Conservation (phyloP, 305 asterid species). For the Fraxinus greggii region DNA sequence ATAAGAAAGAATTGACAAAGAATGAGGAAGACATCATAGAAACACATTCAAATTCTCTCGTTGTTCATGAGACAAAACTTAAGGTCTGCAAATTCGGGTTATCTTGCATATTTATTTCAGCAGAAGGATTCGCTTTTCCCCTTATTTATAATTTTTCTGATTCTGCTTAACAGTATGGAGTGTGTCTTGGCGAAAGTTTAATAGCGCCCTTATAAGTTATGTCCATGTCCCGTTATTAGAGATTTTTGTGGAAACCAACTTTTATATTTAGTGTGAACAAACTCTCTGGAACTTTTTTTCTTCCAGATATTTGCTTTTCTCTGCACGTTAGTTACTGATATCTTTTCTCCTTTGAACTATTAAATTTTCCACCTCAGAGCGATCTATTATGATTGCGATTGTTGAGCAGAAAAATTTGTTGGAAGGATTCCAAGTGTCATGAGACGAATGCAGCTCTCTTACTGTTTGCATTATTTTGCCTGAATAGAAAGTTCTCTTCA, state of each 20-base stretch:
- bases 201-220: not conserved
- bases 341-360: not conserved
- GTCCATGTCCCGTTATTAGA: not conserved
- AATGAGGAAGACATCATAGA: constrained; percentile 91
- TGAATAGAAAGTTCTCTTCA: not conserved
- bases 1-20: constrained; percentile 79
- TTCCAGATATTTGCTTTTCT: not conserved
- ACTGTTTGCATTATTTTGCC: not conserved
- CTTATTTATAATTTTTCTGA: not conserved
- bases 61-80: constrained; percentile 87
- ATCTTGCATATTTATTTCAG: not conserved
- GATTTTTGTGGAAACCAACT: not conserved
- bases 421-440: not conserved
- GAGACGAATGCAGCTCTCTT: not conserved
- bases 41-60: constrained; percentile 61
- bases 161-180: not conserved
- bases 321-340: not conserved
- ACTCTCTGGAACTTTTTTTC: not conserved
- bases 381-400: not conserved
- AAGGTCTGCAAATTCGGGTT: constrained; percentile 45
- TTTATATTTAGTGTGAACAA: not conserved
- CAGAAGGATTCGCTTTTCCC: not conserved
- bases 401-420: not conserved
- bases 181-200: not conserved
- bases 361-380: not conserved